Evolutionary conservation across 352 stramenopile species (phyloP), one percentile per base, ranked within the genome.

Genomic region (Globisporangium apiculatum): DNA sequence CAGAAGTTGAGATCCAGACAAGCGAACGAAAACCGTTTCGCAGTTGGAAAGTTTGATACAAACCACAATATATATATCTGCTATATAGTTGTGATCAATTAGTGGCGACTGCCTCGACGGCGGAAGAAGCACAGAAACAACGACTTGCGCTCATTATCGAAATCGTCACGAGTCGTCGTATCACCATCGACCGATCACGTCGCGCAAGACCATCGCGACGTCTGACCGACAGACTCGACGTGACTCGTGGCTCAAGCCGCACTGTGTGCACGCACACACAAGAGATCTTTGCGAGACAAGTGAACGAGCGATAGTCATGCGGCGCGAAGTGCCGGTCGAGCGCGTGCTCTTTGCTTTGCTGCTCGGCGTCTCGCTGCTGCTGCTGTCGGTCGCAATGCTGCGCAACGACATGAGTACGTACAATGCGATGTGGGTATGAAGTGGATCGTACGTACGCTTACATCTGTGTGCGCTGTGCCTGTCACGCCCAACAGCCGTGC

Each of bases 361-460:
- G 54, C 61, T 88, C 42, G 60, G 71, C 37, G 68, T 70, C 36
- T 69, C 72, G 51, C 57, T 88, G 62, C 64, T 90, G 49, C 60
- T 90, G 53, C 58, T 86, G 12, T 90, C 79, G 12, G 59, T 68
- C 42, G 69, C 79, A 11, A 83, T 87, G 76, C 69, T 89, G 41
- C 76, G 72, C 43, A 71, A 73, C 42, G 69, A 85, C 59, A 75
- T 62, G 40, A 62, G 59, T 54, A 61, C 53, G 53, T 60, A 43
- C 42, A 14, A 35, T 65, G 15, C 6, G 45, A 17, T 11, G 45
- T 8, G 7, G 24, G n/a, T 31, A 24, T 11, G 5, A 15, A 0
- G 24, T 31, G 24, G 7, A 36, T 51, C 18, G 18, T 38, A 56
- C 40, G 17, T 12, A 36, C 24, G 36, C 54, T 18, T 45, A 15